Base-by-base conservation (phyloP, 208 protist species). In the Endotrypanum monterogeii region DNA sequence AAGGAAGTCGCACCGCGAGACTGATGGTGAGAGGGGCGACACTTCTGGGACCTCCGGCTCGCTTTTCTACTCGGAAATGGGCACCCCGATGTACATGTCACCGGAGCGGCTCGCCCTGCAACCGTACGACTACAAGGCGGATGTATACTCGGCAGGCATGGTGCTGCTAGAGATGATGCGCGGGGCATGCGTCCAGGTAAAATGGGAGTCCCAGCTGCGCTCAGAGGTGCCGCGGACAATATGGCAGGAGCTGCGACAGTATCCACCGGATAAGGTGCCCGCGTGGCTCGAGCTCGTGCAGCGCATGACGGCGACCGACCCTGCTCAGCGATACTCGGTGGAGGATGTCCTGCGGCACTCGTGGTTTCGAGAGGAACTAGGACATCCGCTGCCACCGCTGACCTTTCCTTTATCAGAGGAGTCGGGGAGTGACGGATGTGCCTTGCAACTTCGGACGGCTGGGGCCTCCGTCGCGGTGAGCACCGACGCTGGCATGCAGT, bases 161-260 rank as follows among this genome's bases (percentile, higher is more conserved):
- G 90, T 96, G 58, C 74, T 96, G 77, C 91, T 89, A 65, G 92
- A 93, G 84, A 78, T 95, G 67, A 73, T 97, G 60, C 83, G 77
- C 55, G 90, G 86, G 30, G 67, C 71, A 37, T 75, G 75, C 52
- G 83, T 91, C 39, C 83, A 80, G 16, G 79, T 83, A 41, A 78
- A 79, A 58, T 74, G 80, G 28, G 63, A 71, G 68, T 77, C 67
- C 51, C 83, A 76, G 79, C 74, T 73, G 76, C 73, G 52, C 51
- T 77, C 41, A 44, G 75, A 51, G 54, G 77, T 86, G 52, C 82
- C 78, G 4, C 62, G 71, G 58, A 82, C 82, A 0, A 76, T 83
- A 23, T 72, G 69, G 67, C 76, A 69, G 44, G 56, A 73, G 25
- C 46, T 83, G 1, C 25, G n/a, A 30, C 71, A 80, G 39, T 75